These are phyloP conservation scores for Penstemon barbatus DNA, from an alignment of 257 asterid genomes.

Conservation along the genomic window DNA sequence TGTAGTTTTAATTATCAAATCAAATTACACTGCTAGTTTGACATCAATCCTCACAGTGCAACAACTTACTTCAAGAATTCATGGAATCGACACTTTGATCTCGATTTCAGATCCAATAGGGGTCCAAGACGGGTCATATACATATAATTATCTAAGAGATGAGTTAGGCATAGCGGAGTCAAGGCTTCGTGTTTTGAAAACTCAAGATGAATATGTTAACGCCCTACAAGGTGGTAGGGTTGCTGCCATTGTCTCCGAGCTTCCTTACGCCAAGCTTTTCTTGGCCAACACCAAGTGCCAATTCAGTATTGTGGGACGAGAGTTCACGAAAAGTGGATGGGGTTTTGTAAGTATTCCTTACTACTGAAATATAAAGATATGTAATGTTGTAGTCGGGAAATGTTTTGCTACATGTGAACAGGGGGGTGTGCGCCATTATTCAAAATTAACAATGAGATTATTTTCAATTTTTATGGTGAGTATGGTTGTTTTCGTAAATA, in stretches of 20 bases:
- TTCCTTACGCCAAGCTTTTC: constrained; percentile 75
- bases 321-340: constrained; percentile 94
- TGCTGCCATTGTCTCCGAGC: constrained; percentile 90
- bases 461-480: too few relatives aligned
- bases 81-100: constrained; percentile 75
- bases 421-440: too few relatives aligned
- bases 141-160: constrained; percentile 60
- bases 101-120: constrained; percentile 79
- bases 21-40: constrained; percentile 99
- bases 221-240: constrained; percentile 74
- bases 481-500: too few relatives aligned
- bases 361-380: not conserved
- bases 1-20: constrained; percentile 87
- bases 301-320: constrained; percentile 72
- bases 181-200: constrained; percentile 61
- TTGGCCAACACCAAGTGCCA: constrained; percentile 65
- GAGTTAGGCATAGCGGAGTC: constrained; percentile 67
- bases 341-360: constrained; percentile 69
- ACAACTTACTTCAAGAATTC: constrained; percentile 69
- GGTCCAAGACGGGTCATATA: constrained; percentile 85
- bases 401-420: too few relatives aligned
- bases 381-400: too few relatives aligned
- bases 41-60: constrained; percentile 96
- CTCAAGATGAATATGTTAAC: constrained; percentile 53
- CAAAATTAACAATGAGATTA: too few relatives aligned